Conservation (phyloP, 345 rosid species). For the Erucastrum elatum region DNA sequence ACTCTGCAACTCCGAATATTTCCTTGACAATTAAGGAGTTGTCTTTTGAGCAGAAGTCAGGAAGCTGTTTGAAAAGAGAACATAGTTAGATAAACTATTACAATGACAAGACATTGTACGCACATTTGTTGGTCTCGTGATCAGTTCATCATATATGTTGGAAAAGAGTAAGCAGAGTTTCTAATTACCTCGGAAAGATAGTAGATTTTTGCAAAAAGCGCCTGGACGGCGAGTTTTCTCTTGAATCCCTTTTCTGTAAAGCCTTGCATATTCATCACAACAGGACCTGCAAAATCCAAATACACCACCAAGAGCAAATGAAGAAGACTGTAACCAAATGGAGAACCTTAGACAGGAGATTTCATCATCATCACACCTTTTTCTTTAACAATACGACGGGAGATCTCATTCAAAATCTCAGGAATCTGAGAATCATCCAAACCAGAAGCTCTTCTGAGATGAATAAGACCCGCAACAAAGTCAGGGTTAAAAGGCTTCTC, state of each 20-base stretch:
- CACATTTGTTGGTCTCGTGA: too few relatives aligned
- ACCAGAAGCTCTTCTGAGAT: conserved; percentile 69
- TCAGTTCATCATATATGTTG: not conserved
- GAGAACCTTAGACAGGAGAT: not conserved
- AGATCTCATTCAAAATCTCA: conserved; percentile 78
- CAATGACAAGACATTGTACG: not conserved
- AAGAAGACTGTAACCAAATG: conserved; percentile 12
- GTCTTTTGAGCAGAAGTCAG: conserved; percentile 80
- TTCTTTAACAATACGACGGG: conserved; percentile 75
- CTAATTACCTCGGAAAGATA: conserved; percentile 76
- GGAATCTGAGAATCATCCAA: conserved; percentile 71
- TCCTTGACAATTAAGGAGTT: conserved; percentile 84
- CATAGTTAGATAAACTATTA: too few relatives aligned
- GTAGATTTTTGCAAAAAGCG: conserved; percentile 84
- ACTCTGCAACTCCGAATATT: conserved; percentile 95
- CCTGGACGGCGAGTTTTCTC: conserved; percentile 91
- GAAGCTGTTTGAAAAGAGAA: conserved; percentile 55
- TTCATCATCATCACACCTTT: conserved; percentile 50
- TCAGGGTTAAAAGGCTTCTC: conserved; percentile 90
- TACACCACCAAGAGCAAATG: not conserved
- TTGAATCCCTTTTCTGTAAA: conserved; percentile 85
- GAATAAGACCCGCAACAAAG: conserved; percentile 64
- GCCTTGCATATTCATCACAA: conserved; percentile 80
- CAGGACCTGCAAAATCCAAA: conserved; percentile 64
- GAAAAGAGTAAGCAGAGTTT: not conserved